A percentile compares a stretch with the other conserved stretches of the same genome.
Evolutionary conservation across 2,329 filamentous ascomycete species (phyloP).

Genomic region (Hysterium pulicare): DNA sequence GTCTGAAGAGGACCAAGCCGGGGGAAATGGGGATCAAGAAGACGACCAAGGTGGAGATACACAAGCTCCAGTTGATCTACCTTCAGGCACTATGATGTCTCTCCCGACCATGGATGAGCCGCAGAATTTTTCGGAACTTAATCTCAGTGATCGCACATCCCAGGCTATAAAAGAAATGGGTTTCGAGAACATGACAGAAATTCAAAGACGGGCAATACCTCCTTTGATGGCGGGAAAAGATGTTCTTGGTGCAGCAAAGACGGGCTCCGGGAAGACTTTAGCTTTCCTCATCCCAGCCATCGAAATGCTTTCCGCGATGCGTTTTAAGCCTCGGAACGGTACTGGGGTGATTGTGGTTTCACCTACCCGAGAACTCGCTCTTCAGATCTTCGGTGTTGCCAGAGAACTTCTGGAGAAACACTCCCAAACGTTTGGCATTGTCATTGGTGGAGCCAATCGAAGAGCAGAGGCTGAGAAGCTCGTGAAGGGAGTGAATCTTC

Average conservation of each 20-base stretch:
- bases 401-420: conserved; percentile 89
- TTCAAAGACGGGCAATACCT: conserved; percentile 83
- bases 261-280: conserved; percentile 91
- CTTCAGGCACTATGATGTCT: conserved; percentile 54
- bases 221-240: conserved; percentile 85
- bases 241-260: conserved; percentile 93
- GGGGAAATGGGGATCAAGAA: conserved; percentile 28
- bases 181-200: conserved; percentile 93
- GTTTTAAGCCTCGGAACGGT: conserved; percentile 91
- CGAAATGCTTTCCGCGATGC: conserved; percentile 84
- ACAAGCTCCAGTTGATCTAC: conserved; percentile 49
- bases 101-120: conserved; percentile 62
- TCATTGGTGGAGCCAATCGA: conserved; percentile 91
- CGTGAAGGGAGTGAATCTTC: conserved; percentile 85
- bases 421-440: conserved; percentile 92
- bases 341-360: conserved; percentile 91
- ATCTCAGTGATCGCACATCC: conserved; percentile 83
- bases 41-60: no score
- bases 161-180: conserved; percentile 87
- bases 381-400: conserved; percentile 95
- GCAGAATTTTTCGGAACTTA: conserved; percentile 74
- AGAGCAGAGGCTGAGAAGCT: conserved; percentile 93
- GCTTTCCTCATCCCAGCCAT: conserved; percentile 92
- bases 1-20: conserved; percentile 23
- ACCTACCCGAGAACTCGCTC: conserved; percentile 86